Evolutionary conservation across 176 grass and related monocot species (phyloP), one percentile per base, ranked within the genome.

Genomic region (Oryza australiensis): DNA sequence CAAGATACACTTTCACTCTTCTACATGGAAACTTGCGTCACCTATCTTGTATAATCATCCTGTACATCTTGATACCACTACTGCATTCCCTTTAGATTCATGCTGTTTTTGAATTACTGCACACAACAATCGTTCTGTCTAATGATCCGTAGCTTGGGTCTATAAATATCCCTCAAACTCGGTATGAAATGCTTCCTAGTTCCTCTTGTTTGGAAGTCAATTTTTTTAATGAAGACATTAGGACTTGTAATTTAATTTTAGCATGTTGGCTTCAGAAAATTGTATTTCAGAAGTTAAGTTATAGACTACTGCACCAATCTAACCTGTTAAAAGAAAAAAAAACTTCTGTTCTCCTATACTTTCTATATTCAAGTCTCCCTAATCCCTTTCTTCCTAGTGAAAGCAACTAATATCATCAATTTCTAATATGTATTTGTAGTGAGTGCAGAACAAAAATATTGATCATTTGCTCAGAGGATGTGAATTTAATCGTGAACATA

Each of bases 11-110:
- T 82, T 62, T 20, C 26, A 3, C 48, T n/a, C 35, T 46, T 81
- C 22, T 3, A 27, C 4, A 20, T 12, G 37, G 55, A 62, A 63
- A 74, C 38, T 62, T 22, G 12, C 59, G 33, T 48, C 34, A 78
- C 76, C 62, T 67, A 20, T 62, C 8, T 33, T 76, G 23, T 70
- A 45, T 49, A 64, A 64, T 78, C 71, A 70, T 59, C 23, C 1
- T 2, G 30, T 34, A 33, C 45, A 62, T 79, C 43, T 55, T 80
- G 18, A 9, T 45, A 11, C 26, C 12, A 66, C 2, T 11, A 65
- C 18, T 7, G 2, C 51, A 55, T 55, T 22, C 51, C 16, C 51
- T 55, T 55, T 20, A 55, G 51, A 55, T 55, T 20, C 51, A n/a
- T 51, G 48, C 13, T 51, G 48, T 51, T 20, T 51, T 51, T 14